These are phyloP conservation scores for Leishmania major DNA, from an alignment of 208 protist genomes.

Conservation along the genomic window DNA sequence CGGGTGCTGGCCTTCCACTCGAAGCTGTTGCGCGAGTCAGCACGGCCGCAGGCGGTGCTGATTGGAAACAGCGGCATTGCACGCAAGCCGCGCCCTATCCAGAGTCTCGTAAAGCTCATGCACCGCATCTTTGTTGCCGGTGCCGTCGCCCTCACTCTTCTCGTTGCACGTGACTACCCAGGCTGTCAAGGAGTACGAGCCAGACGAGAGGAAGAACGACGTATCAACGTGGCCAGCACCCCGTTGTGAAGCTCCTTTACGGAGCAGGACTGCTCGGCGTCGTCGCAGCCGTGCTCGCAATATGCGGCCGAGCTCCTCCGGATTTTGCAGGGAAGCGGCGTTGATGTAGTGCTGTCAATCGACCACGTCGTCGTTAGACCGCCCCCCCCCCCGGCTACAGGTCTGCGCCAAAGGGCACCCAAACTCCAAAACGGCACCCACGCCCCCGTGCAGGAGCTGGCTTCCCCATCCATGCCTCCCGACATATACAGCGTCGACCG, in stretches of 20 bases:
- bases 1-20: conserved; percentile 79
- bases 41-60: conserved; percentile 60
- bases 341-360: conserved; percentile 96
- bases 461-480: conserved; percentile 50
- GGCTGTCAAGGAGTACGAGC: conserved; percentile 36
- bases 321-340: conserved; percentile 90
- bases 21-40: conserved; percentile 67
- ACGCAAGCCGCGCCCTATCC: conserved; percentile 65
- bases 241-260: conserved; percentile 5
- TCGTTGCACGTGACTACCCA: conserved; percentile 56
- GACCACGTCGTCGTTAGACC: conserved; percentile 93
- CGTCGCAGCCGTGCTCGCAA: conserved; percentile 40
- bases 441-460: conserved; percentile 33
- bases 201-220: conserved; percentile 27
- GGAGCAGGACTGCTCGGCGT: background rate
- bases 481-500: conserved; percentile 75
- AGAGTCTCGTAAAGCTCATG: conserved; percentile 64
- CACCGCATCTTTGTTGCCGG: conserved; percentile 77
- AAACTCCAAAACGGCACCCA: conserved; percentile 16
- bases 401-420: background rate
- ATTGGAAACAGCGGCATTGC: conserved; percentile 59
- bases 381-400: background rate
- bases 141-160: conserved; percentile 64
- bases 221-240: conserved; percentile 15
- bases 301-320: conserved; percentile 88